Percentiles rank a stretch among this genome's conserved stretches.
These are phyloP conservation scores for Peronospora tabacina DNA, from an alignment of 352 stramenopile genomes.

Conservation along the genomic window DNA sequence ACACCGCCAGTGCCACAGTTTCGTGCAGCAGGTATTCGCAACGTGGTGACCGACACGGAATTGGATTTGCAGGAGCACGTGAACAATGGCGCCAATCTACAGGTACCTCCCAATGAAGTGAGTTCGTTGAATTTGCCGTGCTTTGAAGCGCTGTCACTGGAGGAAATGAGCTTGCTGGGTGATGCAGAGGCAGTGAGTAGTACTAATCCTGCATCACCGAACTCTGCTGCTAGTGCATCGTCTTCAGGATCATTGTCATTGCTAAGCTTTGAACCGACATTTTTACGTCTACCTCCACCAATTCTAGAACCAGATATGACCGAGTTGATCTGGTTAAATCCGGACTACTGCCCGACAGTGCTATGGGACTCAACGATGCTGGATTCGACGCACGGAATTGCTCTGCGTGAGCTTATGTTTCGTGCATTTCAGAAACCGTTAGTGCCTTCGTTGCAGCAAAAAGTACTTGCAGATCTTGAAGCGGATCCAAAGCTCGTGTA, in stretches of 20 bases:
- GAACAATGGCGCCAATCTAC: slow-evolving; percentile 68
- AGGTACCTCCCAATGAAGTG: slow-evolving; percentile 63
- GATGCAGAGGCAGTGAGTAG: slow-evolving; percentile 21
- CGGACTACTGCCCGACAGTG: slow-evolving; percentile 85
- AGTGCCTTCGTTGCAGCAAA: slow-evolving; percentile 84
- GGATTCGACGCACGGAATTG: slow-evolving; percentile 76
- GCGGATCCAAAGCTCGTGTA: slow-evolving; percentile 87
- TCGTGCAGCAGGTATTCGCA: slow-evolving; percentile 64
- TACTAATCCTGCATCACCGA: slow-evolving; percentile 20
- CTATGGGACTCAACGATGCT: slow-evolving; percentile 89
- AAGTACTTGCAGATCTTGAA: slow-evolving; percentile 85
- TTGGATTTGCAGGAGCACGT: slow-evolving; percentile 76
- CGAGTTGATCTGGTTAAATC: slow-evolving; percentile 89
- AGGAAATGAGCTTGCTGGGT: slow-evolving; percentile 59
- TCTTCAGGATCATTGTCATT: slow-evolving; percentile 58
- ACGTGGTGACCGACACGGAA: slow-evolving; percentile 73
- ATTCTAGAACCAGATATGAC: slow-evolving; percentile 84
- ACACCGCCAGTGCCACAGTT: slow-evolving; percentile 74
- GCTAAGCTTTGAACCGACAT: slow-evolving; percentile 82
- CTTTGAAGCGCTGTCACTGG: slow-evolving; percentile 60
- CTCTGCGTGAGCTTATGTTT: slow-evolving; percentile 85
- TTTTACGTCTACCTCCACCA: slow-evolving; percentile 77
- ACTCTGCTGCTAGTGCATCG: slow-evolving; percentile 20
- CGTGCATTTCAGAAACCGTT: slow-evolving; percentile 86
- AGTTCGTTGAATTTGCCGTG: slow-evolving; percentile 61